A percentile compares a stretch with the other conserved stretches of the same genome.
phyloP scores from a whole-genome alignment of 1,139 yeast species.

The Candida sanyaensis region DNA sequence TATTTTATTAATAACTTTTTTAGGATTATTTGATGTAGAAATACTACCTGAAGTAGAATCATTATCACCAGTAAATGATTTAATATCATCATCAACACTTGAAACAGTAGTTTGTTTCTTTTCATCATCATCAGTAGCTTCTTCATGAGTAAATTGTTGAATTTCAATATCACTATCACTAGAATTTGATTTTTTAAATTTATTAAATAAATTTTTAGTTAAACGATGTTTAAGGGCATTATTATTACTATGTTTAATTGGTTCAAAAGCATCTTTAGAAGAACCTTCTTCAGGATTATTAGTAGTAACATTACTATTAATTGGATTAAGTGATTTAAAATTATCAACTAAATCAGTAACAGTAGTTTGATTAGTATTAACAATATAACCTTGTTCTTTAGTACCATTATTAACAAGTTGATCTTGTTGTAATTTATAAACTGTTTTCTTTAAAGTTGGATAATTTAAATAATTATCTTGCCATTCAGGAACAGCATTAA shows the following conservation, averaged over 20 bases:
- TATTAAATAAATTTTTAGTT: conserved; percentile 12
- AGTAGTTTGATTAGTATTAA: conserved; percentile 22
- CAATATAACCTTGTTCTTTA: conserved; percentile 28
- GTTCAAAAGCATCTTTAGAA: conserved; percentile 2
- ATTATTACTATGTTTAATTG: neutral
- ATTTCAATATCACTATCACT: conserved; percentile 10
- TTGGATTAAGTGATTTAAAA: conserved; percentile 4
- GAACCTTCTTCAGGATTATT: neutral
- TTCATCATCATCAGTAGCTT: conserved; percentile 12
- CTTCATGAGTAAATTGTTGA: conserved; percentile 3
- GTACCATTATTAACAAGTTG: conserved; percentile 25
- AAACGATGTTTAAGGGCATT: conserved; percentile 13
- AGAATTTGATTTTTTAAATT: conserved; percentile 5
- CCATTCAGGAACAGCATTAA: conserved; percentile 85
- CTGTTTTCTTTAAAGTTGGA: conserved; percentile 60
- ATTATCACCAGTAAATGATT: conserved; percentile 26
- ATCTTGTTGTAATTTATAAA: conserved; percentile 49
- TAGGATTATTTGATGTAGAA: neutral
- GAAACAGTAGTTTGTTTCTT: conserved; percentile 1
- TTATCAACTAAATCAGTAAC: conserved; percentile 30
- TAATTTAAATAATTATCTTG: conserved; percentile 66
- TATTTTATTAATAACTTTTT: neutral
- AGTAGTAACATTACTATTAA: neutral
- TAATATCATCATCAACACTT: conserved; percentile 12
- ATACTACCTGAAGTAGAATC: conserved; percentile 25